Evolutionary conservation across 208 protist species (phyloP).

Genomic region (Acanthamoeba triangularis): DNA sequence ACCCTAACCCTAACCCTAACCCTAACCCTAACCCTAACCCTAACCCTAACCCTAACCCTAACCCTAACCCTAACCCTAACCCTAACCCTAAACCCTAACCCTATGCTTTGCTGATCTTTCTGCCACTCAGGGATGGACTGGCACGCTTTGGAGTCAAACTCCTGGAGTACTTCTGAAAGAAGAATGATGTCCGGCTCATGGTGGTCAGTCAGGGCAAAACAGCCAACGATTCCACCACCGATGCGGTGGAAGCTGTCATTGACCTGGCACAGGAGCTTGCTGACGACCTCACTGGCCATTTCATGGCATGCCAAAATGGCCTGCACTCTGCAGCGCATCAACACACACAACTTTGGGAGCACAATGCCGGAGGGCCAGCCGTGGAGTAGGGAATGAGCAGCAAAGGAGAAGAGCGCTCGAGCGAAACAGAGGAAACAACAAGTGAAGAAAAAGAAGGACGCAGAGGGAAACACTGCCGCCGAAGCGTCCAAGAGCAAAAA

Average conservation of each 20-base stretch:
- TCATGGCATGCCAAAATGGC: constrained; percentile 9
- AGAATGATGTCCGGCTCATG: not conserved
- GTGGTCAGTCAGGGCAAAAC: not conserved
- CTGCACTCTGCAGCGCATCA: not conserved
- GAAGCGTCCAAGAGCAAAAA: no score
- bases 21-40: no score
- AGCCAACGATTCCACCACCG: not conserved
- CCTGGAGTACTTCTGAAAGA: not conserved
- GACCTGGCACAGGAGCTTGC: constrained; percentile 33
- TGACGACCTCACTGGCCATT: not conserved
- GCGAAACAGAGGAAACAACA: no score
- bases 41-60: no score
- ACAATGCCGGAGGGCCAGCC: not conserved
- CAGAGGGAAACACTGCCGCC: no score
- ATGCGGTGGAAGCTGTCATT: not conserved
- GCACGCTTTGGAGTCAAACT: not conserved
- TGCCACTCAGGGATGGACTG: not conserved
- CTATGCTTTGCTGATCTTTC: no score
- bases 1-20: no score
- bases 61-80: no score
- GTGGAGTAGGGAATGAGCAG: no score
- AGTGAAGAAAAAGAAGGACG: no score
- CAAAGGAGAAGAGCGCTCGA: no score
- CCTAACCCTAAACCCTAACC: no score
- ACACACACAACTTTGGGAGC: not conserved